Evolutionary conservation across 164 flowering plant species (phyloP), one percentile per base, ranked within the genome.

Genomic region (Stephania cephalantha): DNA sequence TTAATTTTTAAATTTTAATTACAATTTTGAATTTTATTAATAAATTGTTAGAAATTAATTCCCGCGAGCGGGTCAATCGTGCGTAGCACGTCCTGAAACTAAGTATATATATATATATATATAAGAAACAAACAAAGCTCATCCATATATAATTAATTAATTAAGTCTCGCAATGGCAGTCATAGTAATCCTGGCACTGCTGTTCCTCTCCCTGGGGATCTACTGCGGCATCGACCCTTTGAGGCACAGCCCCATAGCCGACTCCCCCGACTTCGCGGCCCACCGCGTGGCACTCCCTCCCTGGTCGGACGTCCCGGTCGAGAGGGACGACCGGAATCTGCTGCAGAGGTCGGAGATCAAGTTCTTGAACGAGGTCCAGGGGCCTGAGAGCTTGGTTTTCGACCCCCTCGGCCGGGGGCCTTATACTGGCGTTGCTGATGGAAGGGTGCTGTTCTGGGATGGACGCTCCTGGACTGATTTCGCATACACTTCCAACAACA

Each of bases 381-480:
- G 98, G 1, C 98, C 98, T 0, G 98, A 94, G 77, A 94, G 98
- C 84, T 46, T 94, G 8, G 95, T 87, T 0, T 95, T 95, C 72
- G 99, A 95, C 46, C 86, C 92, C 12, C 84, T 44, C 7, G 98
- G 98, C 9, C 90, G 95, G 11, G 99, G 99, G 0, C 99, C 98
- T 15, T 93, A 95, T 78, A 91, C 98, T 1, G 97, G 99, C 20
- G 87, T 95, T 15, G 96, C 99, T 48, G 98, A 95, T 65, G 99
- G 99, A 5, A 75, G 99, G 65, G 70, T 95, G 70, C n/a, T 83
- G 44, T 81, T 83, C 78, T 83, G 85, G 85, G 79, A 79, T 13
- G 82, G 85, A 61, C 65, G 78, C 20, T 48, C 78, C 6, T 83
- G 85, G 85, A 79, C 70, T 7, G 85, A 83, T 67, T 83, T 83